Evolutionary conservation across 2,329 filamentous ascomycete genomes (phyloP), one percentile per base, ranked within the genome.

Genomic region (Diaporthe destruens): DNA sequence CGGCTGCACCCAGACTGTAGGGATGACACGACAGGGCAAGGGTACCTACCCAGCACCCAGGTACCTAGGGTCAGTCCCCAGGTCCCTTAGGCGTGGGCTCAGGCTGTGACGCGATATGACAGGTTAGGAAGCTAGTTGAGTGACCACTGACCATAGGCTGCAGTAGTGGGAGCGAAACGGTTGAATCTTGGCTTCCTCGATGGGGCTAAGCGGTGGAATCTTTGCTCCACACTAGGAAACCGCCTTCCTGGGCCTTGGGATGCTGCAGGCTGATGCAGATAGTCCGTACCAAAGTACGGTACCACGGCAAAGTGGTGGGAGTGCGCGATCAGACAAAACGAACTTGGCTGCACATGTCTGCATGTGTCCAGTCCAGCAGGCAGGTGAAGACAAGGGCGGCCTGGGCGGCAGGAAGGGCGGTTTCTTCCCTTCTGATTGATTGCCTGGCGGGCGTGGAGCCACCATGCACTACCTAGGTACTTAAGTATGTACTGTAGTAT

Each of bases 1-100:
- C 29, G 25, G 42, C 59, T 63, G 42, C 42, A 34, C 42, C 20
- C 29, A 29, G 29, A 49, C 59, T 63, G 25, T 63, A 49, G 59
- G 59, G 59, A 63, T 63, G 59, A 66, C 61, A 66, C 47, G 61
- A 49, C 25, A 47, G 44, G 59, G 59, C 57, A 44, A 53, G 59
- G 34, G 34, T 36, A 36, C 2, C 1, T 11, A 29, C 29, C 29
- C 5, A n/a, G n/a, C n/a, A 3, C 29, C 29, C 5, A 29, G 29
- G 29, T 5, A 29, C 29, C 29, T 29, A 29, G 29, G 29, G 29
- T 29, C 29, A 29, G 29, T 29, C 29, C 29, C 29, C 29, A 29
- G 29, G 42, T 2, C 9, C 34, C 55, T 39, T 39, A 34, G 36
- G 16, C 5, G 42, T 42, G 39, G 36, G 12, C 16, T 12, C 39